A percentile compares a stretch with the other conserved stretches of the same genome.
phyloP scores from a whole-genome alignment of 225 moss, liverwort and hornwort species.

The Physcomitrium patens region DNA sequence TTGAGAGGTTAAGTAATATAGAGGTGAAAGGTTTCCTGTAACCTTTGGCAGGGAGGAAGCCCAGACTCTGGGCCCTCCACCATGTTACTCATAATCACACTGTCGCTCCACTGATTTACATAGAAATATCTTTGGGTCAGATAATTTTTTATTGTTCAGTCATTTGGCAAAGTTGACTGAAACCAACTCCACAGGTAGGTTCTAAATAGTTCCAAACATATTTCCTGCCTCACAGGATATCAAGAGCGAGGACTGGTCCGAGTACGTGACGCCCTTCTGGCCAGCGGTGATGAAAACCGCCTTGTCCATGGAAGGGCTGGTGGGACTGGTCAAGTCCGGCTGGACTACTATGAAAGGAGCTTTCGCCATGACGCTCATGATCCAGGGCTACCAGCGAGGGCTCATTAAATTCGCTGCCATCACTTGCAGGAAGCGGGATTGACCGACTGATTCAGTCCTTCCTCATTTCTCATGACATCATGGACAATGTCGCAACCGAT shows the following conservation, averaged over 20 bases:
- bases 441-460: not conserved
- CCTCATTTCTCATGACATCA: too few species aligned
- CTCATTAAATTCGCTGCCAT: slow-evolving; percentile 95
- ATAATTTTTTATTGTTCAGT: too few species aligned
- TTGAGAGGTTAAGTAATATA: too few species aligned
- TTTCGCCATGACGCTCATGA: slow-evolving; percentile 89
- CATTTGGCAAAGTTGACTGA: too few species aligned
- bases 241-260: slow-evolving; percentile 86
- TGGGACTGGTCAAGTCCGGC: slow-evolving; percentile 88
- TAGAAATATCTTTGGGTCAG: too few species aligned
- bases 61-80: too few species aligned
- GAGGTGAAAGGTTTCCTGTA: too few species aligned
- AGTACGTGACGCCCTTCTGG: slow-evolving; percentile 91
- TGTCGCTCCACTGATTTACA: too few species aligned
- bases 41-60: too few species aligned
- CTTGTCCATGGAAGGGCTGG: slow-evolving; percentile 75
- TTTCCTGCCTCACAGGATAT: slow-evolving; percentile 61
- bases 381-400: slow-evolving; percentile 89
- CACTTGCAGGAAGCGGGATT: slow-evolving; percentile 68
- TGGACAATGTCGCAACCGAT: too few species aligned
- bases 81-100: too few species aligned
- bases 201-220: not conserved
- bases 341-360: slow-evolving; percentile 95
- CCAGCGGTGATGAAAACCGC: slow-evolving; percentile 89
- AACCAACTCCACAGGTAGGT: too few species aligned